Conservation (phyloP, 352 stramenopile species). For the Phytopythium litorale region DNA sequence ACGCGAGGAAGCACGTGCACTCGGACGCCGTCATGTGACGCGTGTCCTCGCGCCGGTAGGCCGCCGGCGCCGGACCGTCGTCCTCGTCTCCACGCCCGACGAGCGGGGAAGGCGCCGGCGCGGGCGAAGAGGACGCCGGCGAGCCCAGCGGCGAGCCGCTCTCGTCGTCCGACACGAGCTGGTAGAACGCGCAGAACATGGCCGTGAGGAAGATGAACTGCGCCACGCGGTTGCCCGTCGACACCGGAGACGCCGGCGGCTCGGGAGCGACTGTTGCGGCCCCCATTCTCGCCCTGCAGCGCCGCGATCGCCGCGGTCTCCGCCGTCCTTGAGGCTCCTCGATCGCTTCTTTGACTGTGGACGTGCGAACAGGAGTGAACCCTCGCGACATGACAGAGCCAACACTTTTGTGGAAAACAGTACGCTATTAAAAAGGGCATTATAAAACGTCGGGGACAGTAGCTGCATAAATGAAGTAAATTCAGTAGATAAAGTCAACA, state of each 20-base stretch:
- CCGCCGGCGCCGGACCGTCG: not conserved
- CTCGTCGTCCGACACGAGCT: conserved; percentile 15
- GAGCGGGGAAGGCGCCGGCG: conserved; percentile 1
- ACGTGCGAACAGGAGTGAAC: not conserved
- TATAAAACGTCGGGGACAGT: not conserved
- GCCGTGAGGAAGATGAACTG: conserved; percentile 59
- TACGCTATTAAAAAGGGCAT: not conserved
- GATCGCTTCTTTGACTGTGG: not conserved
- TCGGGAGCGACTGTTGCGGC: not conserved
- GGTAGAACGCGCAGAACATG: conserved; percentile 52
- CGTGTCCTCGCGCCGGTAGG: conserved; percentile 27
- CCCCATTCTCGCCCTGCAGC: not conserved
- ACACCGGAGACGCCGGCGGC: conserved; percentile 10
- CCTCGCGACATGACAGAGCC: not conserved
- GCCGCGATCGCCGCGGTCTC: not conserved
- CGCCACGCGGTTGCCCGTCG: conserved; percentile 45
- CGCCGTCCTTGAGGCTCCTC: not conserved
- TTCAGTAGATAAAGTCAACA: not conserved
- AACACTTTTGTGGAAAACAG: not conserved
- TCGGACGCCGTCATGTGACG: conserved; percentile 46
- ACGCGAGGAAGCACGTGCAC: conserved; percentile 56
- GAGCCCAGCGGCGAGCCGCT: not conserved
- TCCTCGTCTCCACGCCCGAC: not conserved
- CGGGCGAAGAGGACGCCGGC: not conserved
- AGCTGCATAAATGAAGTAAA: not conserved